Base-by-base conservation (phyloP, 2,329 filamentous ascomycete species). In the Aspergillus sp. region DNA sequence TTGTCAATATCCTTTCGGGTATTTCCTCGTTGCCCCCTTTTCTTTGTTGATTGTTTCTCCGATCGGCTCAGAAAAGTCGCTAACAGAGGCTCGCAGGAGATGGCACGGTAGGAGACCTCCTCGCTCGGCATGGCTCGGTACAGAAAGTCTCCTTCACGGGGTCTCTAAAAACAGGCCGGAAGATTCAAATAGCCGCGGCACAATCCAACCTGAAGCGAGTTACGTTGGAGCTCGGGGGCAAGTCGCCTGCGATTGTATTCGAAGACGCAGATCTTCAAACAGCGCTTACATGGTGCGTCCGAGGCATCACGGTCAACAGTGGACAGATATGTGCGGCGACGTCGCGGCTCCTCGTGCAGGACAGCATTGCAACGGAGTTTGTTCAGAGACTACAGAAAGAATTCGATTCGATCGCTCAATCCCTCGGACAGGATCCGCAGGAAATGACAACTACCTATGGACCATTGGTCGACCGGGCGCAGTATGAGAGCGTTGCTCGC, bases 181-280 rank as follows among this genome's bases (percentile, higher is more conserved):
- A 55, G 4, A 52, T 80, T 62, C 78, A 79, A 37, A 41, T 44
- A 7, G 43, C 48, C 29, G 64, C 61, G 8, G 57, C 57, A n/a
- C 58, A 53, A 41, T 59, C 41, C 30, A 62, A 60, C 39, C 33
- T 62, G 42, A 64, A 62, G 40, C 51, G 54, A 13, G 53, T 58
- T 6, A 53, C 54, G 3, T 49, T 62, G 6, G 60, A 64, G 39
- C 45, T 60, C 5, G 61, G 61, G 8, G 61, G 61, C 7, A 64
- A 64, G 37, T 49, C 44, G 11, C 59, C 61, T 3, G 40, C 52
- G 10, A 41, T 64, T 31, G 45, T 62, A 6, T 61, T 62, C 41
- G 48, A 51, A 5, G 61, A 63, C 45, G 54, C 51, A 2, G 50
- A 60, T 36, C 47, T 68, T 26, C 52, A 57, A 19, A 58, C 64